Evolutionary conservation across 1,139 yeast genomes (phyloP).

Genomic region (Candida tropicalis): DNA sequence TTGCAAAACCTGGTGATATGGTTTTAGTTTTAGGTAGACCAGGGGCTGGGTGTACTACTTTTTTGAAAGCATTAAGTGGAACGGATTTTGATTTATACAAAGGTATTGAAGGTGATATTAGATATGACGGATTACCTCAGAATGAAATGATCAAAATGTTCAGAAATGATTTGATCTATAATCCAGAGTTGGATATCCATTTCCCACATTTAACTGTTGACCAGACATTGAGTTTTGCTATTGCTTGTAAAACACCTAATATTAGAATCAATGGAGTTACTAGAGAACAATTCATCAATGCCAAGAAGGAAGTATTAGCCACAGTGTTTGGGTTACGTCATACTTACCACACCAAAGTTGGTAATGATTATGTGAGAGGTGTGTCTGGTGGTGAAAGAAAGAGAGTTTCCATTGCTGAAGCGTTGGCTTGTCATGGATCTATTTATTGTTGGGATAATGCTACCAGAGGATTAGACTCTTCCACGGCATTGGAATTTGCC

Average conservation of each 20-base stretch:
- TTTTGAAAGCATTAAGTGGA: slow-evolving; percentile 58
- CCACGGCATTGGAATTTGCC: slow-evolving; percentile 69
- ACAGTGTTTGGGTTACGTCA: slow-evolving; percentile 57
- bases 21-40: slow-evolving; percentile 65
- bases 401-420: slow-evolving; percentile 77
- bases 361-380: slow-evolving; percentile 63
- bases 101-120: slow-evolving; percentile 37
- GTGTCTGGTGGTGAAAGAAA: slow-evolving; percentile 87
- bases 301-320: slow-evolving; percentile 51
- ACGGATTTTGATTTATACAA: slow-evolving; percentile 27
- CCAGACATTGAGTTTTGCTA: slow-evolving; percentile 62
- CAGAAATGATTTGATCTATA: slow-evolving; percentile 57
- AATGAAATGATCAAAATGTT: slow-evolving; percentile 50
- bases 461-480: slow-evolving; percentile 75
- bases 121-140: slow-evolving; percentile 55
- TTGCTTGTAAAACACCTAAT: slow-evolving; percentile 62
- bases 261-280: slow-evolving; percentile 51
- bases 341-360: slow-evolving; percentile 28
- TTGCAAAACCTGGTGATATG: slow-evolving; percentile 60
- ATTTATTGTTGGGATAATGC: slow-evolving; percentile 76
- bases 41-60: slow-evolving; percentile 67
- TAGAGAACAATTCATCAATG: slow-evolving; percentile 49
- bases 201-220: slow-evolving; percentile 67
- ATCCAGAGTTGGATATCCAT: slow-evolving; percentile 64
- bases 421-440: slow-evolving; percentile 57